Conservation (phyloP, 352 stramenopile genomes). For the Pythium utonaiense region DNA sequence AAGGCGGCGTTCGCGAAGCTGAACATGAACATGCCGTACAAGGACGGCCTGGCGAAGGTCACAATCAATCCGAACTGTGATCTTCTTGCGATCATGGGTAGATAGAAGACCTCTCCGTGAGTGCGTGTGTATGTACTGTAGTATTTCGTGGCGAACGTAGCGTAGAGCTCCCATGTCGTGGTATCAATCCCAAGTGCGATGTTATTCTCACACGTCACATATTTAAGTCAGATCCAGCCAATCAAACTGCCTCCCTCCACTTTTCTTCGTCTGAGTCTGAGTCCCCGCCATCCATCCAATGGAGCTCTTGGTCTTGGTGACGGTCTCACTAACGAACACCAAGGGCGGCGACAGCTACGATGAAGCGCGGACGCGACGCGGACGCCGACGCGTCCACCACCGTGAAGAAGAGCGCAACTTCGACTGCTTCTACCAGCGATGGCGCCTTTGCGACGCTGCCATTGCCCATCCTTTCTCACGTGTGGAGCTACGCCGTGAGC, state of each 20-base stretch:
- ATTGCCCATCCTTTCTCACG: constrained; percentile 3
- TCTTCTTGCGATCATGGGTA: constrained; percentile 11
- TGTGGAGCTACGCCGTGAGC: constrained; percentile 18
- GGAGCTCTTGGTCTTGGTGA: background rate
- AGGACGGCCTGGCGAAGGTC: constrained; percentile 18
- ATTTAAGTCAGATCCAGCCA: background rate
- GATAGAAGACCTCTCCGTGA: background rate
- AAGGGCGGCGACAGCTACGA: background rate
- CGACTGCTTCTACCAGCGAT: background rate
- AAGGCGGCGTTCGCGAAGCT: constrained; percentile 20
- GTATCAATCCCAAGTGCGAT: background rate
- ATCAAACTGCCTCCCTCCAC: background rate
- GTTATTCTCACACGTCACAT: background rate
- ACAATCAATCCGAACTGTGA: constrained; percentile 25
- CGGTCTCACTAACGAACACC: background rate
- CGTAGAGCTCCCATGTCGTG: background rate
- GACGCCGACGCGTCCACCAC: background rate
- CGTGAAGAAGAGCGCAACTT: background rate
- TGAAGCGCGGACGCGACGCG: constrained; percentile 15
- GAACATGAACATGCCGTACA: constrained; percentile 34
- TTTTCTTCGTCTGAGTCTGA: background rate
- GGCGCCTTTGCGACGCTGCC: constrained; percentile 7
- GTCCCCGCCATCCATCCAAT: background rate
- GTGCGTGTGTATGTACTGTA: background rate
- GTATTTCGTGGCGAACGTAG: background rate